These are phyloP conservation scores for Ceratocystis cacaofunesta DNA, from an alignment of 2,329 filamentous ascomycete genomes.

Conservation along the genomic window DNA sequence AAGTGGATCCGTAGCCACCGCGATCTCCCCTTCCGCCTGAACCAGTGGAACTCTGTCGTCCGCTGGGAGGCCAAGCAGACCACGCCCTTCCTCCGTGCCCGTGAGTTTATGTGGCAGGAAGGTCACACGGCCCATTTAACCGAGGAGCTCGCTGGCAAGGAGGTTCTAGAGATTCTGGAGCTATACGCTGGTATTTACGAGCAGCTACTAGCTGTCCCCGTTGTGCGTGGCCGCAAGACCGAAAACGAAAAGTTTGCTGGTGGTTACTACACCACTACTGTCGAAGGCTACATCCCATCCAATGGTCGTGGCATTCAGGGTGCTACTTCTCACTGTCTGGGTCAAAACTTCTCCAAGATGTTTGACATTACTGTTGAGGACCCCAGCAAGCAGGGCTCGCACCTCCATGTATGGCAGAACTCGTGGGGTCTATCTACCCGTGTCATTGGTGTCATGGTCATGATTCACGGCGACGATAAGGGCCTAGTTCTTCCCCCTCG, in stretches of 20 bases:
- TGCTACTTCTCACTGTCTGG: constrained; percentile 83
- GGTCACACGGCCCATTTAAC: constrained; percentile 83
- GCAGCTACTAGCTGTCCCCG: constrained; percentile 82
- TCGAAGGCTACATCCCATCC: constrained; percentile 90
- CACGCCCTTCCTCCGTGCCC: constrained; percentile 71
- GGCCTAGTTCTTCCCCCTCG: constrained; percentile 85
- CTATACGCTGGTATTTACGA: constrained; percentile 87
- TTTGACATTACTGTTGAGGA: constrained; percentile 97
- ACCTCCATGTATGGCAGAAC: constrained; percentile 92
- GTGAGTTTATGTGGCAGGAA: constrained; percentile 98
- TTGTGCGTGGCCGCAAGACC: constrained; percentile 87
- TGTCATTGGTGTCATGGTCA: constrained; percentile 96
- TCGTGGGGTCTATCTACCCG: constrained; percentile 97
- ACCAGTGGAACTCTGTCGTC: constrained; percentile 91
- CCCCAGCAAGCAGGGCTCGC: constrained; percentile 62
- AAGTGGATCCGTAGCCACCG: constrained; percentile 96
- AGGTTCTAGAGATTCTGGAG: constrained; percentile 87
- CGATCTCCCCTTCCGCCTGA: constrained; percentile 82
- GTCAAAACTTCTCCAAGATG: constrained; percentile 99
- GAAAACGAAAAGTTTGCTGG: constrained; percentile 98
- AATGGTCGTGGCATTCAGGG: constrained; percentile 96
- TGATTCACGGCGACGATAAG: constrained; percentile 94
- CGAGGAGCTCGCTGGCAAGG: constrained; percentile 62
- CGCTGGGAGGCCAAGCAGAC: constrained; percentile 96
- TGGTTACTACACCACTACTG: constrained; percentile 89